Base-by-base conservation (phyloP, 2,329 filamentous ascomycete genomes). In the Plenodomus tracheiphilus region DNA sequence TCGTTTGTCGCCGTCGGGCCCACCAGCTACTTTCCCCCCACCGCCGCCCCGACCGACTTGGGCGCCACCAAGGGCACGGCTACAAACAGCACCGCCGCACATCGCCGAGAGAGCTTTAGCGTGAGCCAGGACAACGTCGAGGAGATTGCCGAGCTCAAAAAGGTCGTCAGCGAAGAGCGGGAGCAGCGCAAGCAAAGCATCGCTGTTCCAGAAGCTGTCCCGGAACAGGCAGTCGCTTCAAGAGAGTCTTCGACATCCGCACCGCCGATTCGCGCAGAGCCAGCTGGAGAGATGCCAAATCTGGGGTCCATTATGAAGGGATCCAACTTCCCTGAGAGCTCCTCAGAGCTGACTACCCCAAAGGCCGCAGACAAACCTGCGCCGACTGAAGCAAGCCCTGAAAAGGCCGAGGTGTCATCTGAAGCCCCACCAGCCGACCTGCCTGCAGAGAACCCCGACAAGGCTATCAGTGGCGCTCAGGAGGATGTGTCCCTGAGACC, bases 1-100 rank as follows among this genome's bases (percentile, higher is more conserved):
- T 78, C 75, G 54, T 79, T 79, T 64, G 74, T 79, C 15, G 66
- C 76, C 13, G 76, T 79, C 54, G 75, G 74, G 49, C 65, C 62
- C 47, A 55, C 51, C 41, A 74, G 76, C 54, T 72, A 73, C 48
- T 58, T 60, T 43, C 49, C 42, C 41, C 28, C 28, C 4, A 50
- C 50, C 42, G 35, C 46, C 35, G 22, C 42, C 25, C 39, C 51
- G 30, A 54, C 58, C 42, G 62, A 68, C 35, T 46, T 61, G 7
- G 66, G 62, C 43, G 49, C 58, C 40, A 58, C 54, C 43, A 64
- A 68, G 45, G 64, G 61, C 46, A 53, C 64, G 22, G 57, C 62
- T 15, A 35, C 59, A 43, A 69, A 67, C 55, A 69, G 67, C 56
- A 56, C 64, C 16, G 47, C 54, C 40, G 63, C 66, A 18, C 58